phyloP scores from a whole-genome alignment of 148 eudicot species.

The Nepenthes gracilis region DNA sequence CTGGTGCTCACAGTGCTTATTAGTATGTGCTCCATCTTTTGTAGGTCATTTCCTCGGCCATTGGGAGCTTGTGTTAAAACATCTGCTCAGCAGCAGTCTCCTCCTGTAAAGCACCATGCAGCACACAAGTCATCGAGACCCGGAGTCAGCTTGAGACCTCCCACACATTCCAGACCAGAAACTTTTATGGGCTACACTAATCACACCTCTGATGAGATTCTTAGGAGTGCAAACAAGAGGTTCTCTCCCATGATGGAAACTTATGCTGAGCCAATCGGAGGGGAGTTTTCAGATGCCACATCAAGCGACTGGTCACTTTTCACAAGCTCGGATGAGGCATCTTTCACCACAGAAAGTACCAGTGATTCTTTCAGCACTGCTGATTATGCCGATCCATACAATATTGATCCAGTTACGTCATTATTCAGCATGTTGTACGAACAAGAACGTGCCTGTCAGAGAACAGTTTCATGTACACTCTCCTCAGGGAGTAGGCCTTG shows the following conservation, averaged over 20 bases:
- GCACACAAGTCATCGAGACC: constrained; percentile 30
- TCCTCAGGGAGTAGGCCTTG: constrained; percentile 40
- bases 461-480: constrained; percentile 58
- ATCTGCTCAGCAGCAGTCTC: constrained; percentile 1
- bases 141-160: constrained; percentile 12
- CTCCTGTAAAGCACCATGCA: neutral
- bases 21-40: neutral
- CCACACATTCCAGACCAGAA: constrained; percentile 6
- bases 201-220: constrained; percentile 12
- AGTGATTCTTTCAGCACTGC: constrained; percentile 72
- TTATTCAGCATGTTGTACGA: constrained; percentile 27
- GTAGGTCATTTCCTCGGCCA: constrained; percentile 73
- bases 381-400: constrained; percentile 46
- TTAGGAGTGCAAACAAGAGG: constrained; percentile 25
- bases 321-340: constrained; percentile 95
- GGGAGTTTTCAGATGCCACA: constrained; percentile 49
- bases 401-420: constrained; percentile 46
- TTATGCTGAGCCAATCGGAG: constrained; percentile 18
- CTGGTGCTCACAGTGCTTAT: neutral
- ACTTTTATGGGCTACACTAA: constrained; percentile 6
- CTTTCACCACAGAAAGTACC: constrained; percentile 87
- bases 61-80: too few species aligned
- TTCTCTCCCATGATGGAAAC: constrained; percentile 25
- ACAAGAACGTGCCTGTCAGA: constrained; percentile 27
- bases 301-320: constrained; percentile 87